Percentiles rank a stretch among this genome's conserved stretches.
phyloP scores from a whole-genome alignment of 257 asterid genomes.

The Thymus quinquecostatus region DNA sequence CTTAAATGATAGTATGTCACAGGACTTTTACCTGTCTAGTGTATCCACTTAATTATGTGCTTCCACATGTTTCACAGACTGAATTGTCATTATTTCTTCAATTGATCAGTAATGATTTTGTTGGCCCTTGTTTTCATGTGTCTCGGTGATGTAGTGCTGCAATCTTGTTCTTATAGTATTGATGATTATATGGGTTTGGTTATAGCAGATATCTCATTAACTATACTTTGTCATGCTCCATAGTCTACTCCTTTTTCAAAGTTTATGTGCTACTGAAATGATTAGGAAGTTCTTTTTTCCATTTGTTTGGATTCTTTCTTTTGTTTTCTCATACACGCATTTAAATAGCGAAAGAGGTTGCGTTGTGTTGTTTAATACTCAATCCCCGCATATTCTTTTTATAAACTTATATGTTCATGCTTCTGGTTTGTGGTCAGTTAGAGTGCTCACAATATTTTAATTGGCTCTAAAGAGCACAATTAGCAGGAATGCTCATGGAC shows the following conservation, averaged over 20 bases:
- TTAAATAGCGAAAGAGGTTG: not conserved
- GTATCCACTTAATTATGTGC: not conserved
- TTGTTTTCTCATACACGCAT: not conserved
- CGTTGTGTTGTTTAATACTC: conserved; percentile 3
- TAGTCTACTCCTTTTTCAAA: too few species aligned
- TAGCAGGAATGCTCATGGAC: conserved; percentile 76
- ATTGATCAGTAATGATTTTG: not conserved
- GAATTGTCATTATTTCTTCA: conserved; percentile 6
- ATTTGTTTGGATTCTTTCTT: not conserved
- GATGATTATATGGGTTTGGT: not conserved
- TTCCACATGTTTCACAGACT: not conserved
- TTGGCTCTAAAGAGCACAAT: conserved; percentile 61
- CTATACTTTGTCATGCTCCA: not conserved
- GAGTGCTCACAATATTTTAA: conserved; percentile 28
- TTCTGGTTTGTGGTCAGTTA: conserved; percentile 15
- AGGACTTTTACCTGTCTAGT: not conserved
- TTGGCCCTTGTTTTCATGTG: too few species aligned
- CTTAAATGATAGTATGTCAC: not conserved
- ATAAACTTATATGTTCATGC: not conserved
- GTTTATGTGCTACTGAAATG: not conserved
- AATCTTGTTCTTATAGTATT: too few species aligned
- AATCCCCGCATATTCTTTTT: not conserved
- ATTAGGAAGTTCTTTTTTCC: not conserved
- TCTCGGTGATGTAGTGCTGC: too few species aligned
- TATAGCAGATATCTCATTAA: too few species aligned